Percentiles rank a stretch among this genome's conserved stretches.
These are phyloP conservation scores for Arthroderma uncinatum DNA, from an alignment of 2,329 filamentous ascomycete species.

Conservation along the genomic window DNA sequence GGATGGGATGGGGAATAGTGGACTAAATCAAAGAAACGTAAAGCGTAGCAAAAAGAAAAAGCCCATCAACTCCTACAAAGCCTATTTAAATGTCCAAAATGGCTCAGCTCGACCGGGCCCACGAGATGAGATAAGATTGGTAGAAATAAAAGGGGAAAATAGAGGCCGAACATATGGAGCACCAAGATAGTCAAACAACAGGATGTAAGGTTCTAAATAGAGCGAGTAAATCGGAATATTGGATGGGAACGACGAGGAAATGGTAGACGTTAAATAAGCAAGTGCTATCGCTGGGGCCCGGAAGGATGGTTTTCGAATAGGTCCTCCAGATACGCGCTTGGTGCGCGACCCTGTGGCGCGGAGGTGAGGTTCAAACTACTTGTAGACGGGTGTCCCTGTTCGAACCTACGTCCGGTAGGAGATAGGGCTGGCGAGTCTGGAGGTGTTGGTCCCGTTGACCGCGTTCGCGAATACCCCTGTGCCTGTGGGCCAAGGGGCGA, in stretches of 20 bases:
- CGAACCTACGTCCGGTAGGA: constrained; percentile 33
- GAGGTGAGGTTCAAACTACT: constrained; percentile 57
- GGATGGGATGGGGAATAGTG: background rate
- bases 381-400: constrained; percentile 26
- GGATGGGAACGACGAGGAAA: background rate
- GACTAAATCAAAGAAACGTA: background rate
- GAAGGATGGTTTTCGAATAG: constrained; percentile 61
- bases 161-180: background rate
- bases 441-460: constrained; percentile 44
- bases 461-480: constrained; percentile 40
- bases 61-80: background rate
- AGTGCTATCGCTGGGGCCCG: constrained; percentile 10
- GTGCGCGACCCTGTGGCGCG: constrained; percentile 59
- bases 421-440: constrained; percentile 53
- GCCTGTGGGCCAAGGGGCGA: constrained; percentile 52
- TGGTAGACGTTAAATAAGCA: background rate
- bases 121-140: background rate
- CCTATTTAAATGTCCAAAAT: constrained; percentile 1
- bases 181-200: background rate
- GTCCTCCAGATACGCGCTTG: constrained; percentile 83
- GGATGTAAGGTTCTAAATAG: background rate
- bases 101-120: background rate
- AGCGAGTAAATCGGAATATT: background rate
- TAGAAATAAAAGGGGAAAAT: background rate
- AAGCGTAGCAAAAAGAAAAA: background rate